Evolutionary conservation across 2,329 filamentous ascomycete species (phyloP).

Genomic region (Coniochaeta sp.): DNA sequence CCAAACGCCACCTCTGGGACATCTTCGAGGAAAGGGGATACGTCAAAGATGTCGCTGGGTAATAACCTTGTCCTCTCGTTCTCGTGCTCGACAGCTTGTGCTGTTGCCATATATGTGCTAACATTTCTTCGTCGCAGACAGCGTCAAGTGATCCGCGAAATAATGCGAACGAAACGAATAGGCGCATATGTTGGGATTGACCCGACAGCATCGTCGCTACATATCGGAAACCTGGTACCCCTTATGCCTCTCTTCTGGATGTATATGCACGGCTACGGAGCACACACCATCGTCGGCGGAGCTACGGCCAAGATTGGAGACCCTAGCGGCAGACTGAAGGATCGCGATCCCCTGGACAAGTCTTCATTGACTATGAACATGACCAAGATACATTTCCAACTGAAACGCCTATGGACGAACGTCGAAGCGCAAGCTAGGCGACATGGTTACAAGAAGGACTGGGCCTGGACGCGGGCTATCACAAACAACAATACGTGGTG

Average conservation of each 20-base stretch:
- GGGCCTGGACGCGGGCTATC: constrained; percentile 59
- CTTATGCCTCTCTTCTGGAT: constrained; percentile 82
- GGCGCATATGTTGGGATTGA: constrained; percentile 77
- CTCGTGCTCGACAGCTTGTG: neutral
- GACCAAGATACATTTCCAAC: constrained; percentile 59
- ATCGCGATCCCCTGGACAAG: constrained; percentile 45
- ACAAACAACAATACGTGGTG: constrained; percentile 84
- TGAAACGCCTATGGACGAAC: constrained; percentile 66
- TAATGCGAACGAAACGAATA: constrained; percentile 58
- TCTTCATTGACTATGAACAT: constrained; percentile 55
- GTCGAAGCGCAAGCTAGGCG: constrained; percentile 58
- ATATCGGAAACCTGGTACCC: constrained; percentile 73
- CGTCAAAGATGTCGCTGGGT: constrained; percentile 70
- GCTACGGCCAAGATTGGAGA: constrained; percentile 75
- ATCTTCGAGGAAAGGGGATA: constrained; percentile 64
- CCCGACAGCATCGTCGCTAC: constrained; percentile 70
- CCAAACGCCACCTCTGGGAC: constrained; percentile 48
- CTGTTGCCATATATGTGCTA: neutral
- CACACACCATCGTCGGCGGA: constrained; percentile 62
- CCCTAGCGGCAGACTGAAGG: constrained; percentile 61
- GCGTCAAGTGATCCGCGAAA: constrained; percentile 46
- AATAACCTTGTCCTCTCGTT: constrained; percentile 10
- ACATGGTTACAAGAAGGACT: constrained; percentile 56
- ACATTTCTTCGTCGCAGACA: constrained; percentile 22
- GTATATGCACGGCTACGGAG: constrained; percentile 65